Evolutionary conservation across 2,329 filamentous ascomycete species (phyloP), one percentile per base, ranked within the genome.

Genomic region (Ceratocystis colombiana): DNA sequence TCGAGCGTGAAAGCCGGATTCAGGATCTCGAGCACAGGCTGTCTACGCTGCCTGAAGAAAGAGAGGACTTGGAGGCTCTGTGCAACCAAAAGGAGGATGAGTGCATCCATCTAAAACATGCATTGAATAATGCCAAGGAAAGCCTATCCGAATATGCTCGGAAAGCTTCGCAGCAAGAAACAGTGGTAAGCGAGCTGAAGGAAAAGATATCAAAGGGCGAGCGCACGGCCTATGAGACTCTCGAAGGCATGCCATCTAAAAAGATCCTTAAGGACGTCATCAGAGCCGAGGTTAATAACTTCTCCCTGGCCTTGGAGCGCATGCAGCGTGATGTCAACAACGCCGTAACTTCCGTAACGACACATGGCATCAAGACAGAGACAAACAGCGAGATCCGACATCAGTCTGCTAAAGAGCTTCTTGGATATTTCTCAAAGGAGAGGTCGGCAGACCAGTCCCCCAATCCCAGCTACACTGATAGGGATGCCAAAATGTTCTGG

Each of bases 351-450:
- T 30, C 55, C 28, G 17, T 33, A 8, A 28, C 17, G 15, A 7
- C 17, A 37, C 4, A 6, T 37, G 17, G 28, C 25, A 59, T 59
- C 6, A 15, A 59, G 17, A 17, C 55, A 28, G n/a, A 59, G n/a
- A 30, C 8, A 5, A 37, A 10, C 5, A 30, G 30, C 12, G 53
- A 30, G 15, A 59, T 59, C 28, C 17, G 15, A 20, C 55, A 59
- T 28, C 30, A 33, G 12, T 59, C 55, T 59, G 55, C 28, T 30
- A n/a, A 59, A 30, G 55, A 59, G 28, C 55, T 59, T 8, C 20
- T 59, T 25, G 22, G 0, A 15, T 30, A 59, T 30, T 59, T 59
- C 12, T 17, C 55, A 30, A 30, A 59, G 28, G 12, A 59, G 7
- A 10, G 22, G 20, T 25, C 48, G 1, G 7, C 3, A 15, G 17